phyloP scores from a whole-genome alignment of 192 early-diverging fungal genomes.

The Backusella parvicylindrica region DNA sequence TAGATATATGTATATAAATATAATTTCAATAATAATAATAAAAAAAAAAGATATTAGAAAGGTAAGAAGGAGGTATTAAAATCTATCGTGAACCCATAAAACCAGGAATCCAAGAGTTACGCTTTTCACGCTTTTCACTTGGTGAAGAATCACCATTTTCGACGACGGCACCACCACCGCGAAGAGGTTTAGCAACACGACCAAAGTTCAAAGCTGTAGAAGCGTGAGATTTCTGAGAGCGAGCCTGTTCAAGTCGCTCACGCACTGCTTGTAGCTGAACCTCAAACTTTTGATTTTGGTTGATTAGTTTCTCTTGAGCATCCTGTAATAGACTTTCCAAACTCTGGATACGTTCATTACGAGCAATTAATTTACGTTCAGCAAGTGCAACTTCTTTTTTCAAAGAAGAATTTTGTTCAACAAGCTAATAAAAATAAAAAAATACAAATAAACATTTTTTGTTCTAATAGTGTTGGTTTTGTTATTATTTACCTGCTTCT shows the following conservation, averaged over 20 bases:
- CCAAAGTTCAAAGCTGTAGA: slow-evolving; percentile 34
- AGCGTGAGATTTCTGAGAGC: slow-evolving; percentile 42
- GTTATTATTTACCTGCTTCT: slow-evolving; percentile 63
- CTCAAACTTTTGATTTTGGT: slow-evolving; percentile 80
- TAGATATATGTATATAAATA: background rate
- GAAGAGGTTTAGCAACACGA: slow-evolving; percentile 86
- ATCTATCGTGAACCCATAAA: slow-evolving; percentile 25
- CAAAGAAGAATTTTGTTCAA: slow-evolving; percentile 92
- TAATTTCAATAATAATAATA: background rate
- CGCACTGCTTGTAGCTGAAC: slow-evolving; percentile 72
- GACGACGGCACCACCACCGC: slow-evolving; percentile 58
- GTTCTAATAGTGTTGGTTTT: background rate
- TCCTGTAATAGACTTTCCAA: slow-evolving; percentile 82
- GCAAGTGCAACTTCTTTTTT: slow-evolving; percentile 91
- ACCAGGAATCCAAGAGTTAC: slow-evolving; percentile 36
- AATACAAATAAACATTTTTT: background rate
- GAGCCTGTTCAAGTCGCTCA: slow-evolving; percentile 78
- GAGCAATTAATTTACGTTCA: slow-evolving; percentile 87
- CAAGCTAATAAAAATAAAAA: slow-evolving; percentile 51
- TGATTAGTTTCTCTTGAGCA: slow-evolving; percentile 78
- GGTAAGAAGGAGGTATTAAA: background rate
- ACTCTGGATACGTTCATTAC: slow-evolving; percentile 92
- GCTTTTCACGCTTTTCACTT: slow-evolving; percentile 26
- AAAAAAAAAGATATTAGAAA: background rate
- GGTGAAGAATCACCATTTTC: slow-evolving; percentile 23